phyloP scores from a whole-genome alignment of 257 asterid species.

The Apocynum venetum region DNA sequence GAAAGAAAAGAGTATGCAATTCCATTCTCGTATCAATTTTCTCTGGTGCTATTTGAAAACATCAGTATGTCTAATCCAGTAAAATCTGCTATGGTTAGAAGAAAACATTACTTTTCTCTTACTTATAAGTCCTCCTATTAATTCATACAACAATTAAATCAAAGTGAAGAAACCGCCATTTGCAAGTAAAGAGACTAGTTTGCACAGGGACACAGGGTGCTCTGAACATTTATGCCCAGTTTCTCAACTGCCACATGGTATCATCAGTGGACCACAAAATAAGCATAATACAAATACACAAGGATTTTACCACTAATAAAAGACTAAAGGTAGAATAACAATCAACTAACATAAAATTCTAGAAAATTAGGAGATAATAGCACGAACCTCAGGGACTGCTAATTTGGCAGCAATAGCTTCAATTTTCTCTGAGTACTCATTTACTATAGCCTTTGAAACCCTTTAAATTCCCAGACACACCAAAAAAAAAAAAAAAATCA shows the following conservation, averaged over 20 bases:
- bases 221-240: background rate
- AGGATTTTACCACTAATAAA: too few relatives aligned
- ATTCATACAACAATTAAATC: background rate
- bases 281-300: background rate
- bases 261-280: background rate
- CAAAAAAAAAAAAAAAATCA: conserved; percentile 4
- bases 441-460: conserved; percentile 67
- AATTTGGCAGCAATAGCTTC: conserved; percentile 76
- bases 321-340: too few relatives aligned
- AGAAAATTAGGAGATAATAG: background rate
- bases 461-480: conserved; percentile 24
- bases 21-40: background rate
- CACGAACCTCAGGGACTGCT: conserved; percentile 31
- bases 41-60: background rate
- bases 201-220: background rate
- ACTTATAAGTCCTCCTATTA: background rate
- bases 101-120: background rate
- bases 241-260: background rate
- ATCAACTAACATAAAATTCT: background rate
- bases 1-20: background rate
- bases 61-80: background rate
- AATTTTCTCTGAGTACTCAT: conserved; percentile 68
- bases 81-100: background rate
- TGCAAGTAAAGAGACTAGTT: background rate
- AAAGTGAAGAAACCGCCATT: background rate